Evolutionary conservation across 2,329 filamentous ascomycete species (phyloP), one percentile per base, ranked within the genome.

Genomic region (Epichloe typhina): DNA sequence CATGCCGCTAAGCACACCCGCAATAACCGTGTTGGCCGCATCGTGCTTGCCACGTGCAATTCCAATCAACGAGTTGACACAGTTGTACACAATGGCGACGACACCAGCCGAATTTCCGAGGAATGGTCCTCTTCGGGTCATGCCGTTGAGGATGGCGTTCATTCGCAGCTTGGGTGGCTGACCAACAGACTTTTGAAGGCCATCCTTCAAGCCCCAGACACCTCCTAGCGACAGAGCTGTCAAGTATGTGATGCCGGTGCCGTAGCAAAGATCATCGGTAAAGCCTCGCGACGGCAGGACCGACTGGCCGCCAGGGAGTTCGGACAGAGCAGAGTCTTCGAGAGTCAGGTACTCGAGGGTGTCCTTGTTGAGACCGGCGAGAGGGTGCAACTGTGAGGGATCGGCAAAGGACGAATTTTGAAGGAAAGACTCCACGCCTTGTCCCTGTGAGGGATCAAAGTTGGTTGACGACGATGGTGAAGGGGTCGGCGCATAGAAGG

Each of bases 241-340:
- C 54, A 98, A 75, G 66, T 98, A 98, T 64, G 89, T 95, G 55
- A 91, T 83, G 61, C 93, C 93, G 21, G 93, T 94, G 63, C 94
- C 93, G 68, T 98, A 98, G 72, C 93, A 97, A 53, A 98, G 80
- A 68, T 98, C 93, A 66, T 98, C 93, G 54, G 90, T 95, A 82
- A 95, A 98, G 66, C 93, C 93, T 67, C 93, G 84, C 51, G 90
- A 96, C 42, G 94, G 93, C 50, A 98, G 79, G 50, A 90, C 85
- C 42, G 91, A 94, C 66, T 87, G 86, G 53, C 83, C 79, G 62
- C 89, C 90, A 46, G 90, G 89, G 19, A 95, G 78, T 62, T 94
- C 83, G 55, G 88, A 89, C 52, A 96, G 81, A 31, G 84, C 80
- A 47, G 88, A 87, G 66, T 98, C 94, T 71, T 98, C 93, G 63